Evolutionary conservation across 2,329 filamentous ascomycete species (phyloP), one percentile per base, ranked within the genome.

Genomic region (Lojkania enalia): DNA sequence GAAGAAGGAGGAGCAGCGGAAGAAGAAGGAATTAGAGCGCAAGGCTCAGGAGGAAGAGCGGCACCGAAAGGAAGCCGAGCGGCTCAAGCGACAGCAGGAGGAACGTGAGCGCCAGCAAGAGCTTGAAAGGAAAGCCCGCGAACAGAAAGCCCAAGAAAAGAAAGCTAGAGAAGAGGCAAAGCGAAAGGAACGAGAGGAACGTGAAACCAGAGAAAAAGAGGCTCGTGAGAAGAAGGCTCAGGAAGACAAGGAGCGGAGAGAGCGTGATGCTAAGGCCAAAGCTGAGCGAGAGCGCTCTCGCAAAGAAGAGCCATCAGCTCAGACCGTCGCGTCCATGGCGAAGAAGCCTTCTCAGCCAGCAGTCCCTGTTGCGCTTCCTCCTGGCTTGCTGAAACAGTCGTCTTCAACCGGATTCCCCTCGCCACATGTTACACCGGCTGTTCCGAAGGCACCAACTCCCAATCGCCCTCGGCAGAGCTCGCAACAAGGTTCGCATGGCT

Each of bases 41-140:
- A 95, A 88, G 69, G 87, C 88, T 20, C 89, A 90, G 53, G 94
- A 97, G 62, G 92, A 96, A 61, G 91, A 96, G 59, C 85, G 86
- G 39, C 75, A 85, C 46, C 82, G 85, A 44, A 96, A 90, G 68
- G 92, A 97, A 65, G 86, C 86, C 3, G 92, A 97, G 60, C 88
- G 87, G 63, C 82, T 86, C 65, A 85, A 85, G 51, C 84, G 88
- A 37, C 75, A 87, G 43, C 86, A 90, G 61, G 90, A 96, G 63
- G 90, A 95, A 67, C 84, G 88, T 54, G 90, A 95, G 58, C 84
- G 85, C 55, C 88, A 95, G 61, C 87, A 86, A 20, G 91, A 96
- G 66, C 79, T 82, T 47, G 92, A 97, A 67, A 85, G 89, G 46
- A 96, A 91, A 69, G 82, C 83, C 38, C 87, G 85, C 35, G 88